Conservation (phyloP, 2,329 filamentous ascomycete genomes). For the Diaporthe sp. region DNA sequence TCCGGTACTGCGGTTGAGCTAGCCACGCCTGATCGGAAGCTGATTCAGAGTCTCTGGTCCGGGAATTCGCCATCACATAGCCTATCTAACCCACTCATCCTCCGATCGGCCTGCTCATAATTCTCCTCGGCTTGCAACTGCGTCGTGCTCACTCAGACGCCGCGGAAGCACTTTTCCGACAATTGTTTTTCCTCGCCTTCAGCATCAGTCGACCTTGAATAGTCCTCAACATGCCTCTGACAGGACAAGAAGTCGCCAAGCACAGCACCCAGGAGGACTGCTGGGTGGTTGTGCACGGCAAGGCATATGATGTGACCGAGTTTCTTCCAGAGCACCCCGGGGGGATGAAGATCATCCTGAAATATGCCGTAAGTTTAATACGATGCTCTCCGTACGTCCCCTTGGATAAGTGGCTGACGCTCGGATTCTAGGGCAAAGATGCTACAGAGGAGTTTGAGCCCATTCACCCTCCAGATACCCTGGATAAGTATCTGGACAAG, state of each 20-base stretch:
- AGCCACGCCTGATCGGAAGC: neutral
- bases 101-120: neutral
- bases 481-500: conserved; percentile 85
- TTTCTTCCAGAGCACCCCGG: conserved; percentile 95
- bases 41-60: conserved; percentile 7
- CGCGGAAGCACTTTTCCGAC: neutral
- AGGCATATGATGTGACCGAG: conserved; percentile 91
- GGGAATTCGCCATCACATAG: conserved; percentile 6
- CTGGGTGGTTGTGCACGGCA: conserved; percentile 91
- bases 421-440: conserved; percentile 79
- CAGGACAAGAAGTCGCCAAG: conserved; percentile 69
- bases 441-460: conserved; percentile 93
- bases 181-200: neutral
- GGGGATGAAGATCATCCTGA: conserved; percentile 92
- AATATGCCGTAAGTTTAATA: conserved; percentile 77
- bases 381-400: too few relatives aligned
- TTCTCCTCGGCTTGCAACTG: neutral
- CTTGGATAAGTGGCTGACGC: neutral
- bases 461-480: conserved; percentile 88
- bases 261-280: conserved; percentile 88
- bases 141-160: neutral
- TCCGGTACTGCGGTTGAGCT: conserved; percentile 25
- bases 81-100: neutral
- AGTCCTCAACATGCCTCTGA: conserved; percentile 57
- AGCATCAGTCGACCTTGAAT: neutral